Evolutionary conservation across 192 early-diverging fungal species (phyloP), one percentile per base, ranked within the genome.

Genomic region (Allomyces javanicus): DNA sequence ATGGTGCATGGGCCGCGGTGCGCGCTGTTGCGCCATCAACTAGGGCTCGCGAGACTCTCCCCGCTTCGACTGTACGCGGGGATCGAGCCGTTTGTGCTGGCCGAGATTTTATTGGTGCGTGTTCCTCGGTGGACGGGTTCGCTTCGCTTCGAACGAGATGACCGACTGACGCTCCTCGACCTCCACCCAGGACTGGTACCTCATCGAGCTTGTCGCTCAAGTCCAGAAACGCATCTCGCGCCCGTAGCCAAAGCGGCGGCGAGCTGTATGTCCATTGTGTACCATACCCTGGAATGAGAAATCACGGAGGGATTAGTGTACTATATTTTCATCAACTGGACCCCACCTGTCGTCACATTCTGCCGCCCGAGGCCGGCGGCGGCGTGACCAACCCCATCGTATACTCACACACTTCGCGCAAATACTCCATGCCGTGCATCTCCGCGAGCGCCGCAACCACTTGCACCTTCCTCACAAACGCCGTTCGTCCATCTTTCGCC

Each of bases 361-460:
- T 24, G 27, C 43, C 74, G 44, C 0, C 58, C 43, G 1, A 67
- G 33, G 17, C 64, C 67, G 70, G 65, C 44, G 26, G 26, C 12
- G 50, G 17, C 44, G 24, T 1, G 26, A 40, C 33, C 19, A 23
- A 22, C 21, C 4, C n/a, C 24, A 50, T 44, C 10, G 25, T 74
- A 85, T 84, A 88, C 1, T 68, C 65, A 19, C 86, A 78, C 10
- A 85, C 72, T 25, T 86, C 84, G 69, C 63, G 67, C 21, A 88
- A 69, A 65, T 86, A 67, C 22, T 67, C 62, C 62, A 89, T 71
- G 0, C 79, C 69, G 66, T 86, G 82, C 58, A 83, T 78, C 62
- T 74, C 62, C 1, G 81, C 85, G 67, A 89, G 76, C 67, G 83
- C 87, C 10, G 69, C 73, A 70, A 90, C 81, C 4, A 88, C 80